phyloP scores from a whole-genome alignment of 768 basidiomycete species.

The Mycena indigotica region DNA sequence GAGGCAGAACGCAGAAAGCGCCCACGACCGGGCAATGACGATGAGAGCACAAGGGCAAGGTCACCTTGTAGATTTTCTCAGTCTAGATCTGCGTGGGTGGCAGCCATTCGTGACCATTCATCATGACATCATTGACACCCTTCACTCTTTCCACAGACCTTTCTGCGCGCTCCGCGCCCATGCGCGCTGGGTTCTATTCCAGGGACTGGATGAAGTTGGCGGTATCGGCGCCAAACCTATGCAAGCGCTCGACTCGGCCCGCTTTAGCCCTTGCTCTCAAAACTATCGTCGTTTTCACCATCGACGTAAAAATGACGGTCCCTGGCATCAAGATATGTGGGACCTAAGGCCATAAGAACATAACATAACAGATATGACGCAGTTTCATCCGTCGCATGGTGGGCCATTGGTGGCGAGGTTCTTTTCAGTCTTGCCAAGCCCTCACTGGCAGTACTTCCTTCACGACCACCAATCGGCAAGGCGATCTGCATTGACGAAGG shows the following conservation, averaged over 20 bases:
- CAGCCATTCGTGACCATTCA: neutral
- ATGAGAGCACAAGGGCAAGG: neutral
- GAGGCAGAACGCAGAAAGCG: neutral
- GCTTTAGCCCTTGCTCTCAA: too few species aligned
- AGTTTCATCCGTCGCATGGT: neutral
- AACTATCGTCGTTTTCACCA: neutral
- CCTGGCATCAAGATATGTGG: neutral
- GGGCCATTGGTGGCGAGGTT: neutral
- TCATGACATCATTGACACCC: neutral
- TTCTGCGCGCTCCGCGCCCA: too few species aligned
- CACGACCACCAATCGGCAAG: neutral
- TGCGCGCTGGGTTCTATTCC: neutral
- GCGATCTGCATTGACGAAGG: neutral
- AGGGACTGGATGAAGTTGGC: neutral
- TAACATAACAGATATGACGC: neutral
- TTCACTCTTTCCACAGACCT: neutral
- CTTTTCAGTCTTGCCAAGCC: neutral
- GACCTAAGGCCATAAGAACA: too few species aligned
- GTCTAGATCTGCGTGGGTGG: neutral
- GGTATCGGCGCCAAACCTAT: neutral
- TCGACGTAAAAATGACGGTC: neutral
- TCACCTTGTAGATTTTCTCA: neutral
- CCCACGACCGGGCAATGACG: too few species aligned
- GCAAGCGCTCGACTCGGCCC: neutral
- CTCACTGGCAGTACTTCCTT: neutral